phyloP scores from a whole-genome alignment of 306 rosid species.

The Trichosanthes truncata region DNA sequence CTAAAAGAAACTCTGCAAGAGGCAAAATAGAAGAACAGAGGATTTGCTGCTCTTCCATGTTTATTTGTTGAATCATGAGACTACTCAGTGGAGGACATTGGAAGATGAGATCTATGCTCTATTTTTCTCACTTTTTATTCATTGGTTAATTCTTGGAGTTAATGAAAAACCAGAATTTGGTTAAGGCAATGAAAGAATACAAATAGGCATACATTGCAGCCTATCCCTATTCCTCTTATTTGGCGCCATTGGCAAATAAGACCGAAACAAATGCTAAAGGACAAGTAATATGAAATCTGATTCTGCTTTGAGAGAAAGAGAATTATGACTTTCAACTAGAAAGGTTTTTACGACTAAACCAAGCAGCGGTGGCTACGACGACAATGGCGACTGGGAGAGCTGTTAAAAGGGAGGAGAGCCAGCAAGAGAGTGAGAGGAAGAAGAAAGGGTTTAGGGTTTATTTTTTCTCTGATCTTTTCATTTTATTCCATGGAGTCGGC shows the following conservation, averaged over 20 bases:
- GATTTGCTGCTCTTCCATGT: neutral
- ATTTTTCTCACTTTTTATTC: neutral
- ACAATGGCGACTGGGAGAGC: too few relatives aligned
- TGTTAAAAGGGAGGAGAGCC: too few relatives aligned
- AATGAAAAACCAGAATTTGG: neutral
- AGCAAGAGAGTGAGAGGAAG: too few relatives aligned
- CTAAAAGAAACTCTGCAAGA: neutral
- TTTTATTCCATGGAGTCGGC: too few relatives aligned
- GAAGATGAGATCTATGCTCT: neutral
- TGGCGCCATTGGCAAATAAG: constrained; percentile 29
- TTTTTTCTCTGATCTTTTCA: too few relatives aligned
- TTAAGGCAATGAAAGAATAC: neutral
- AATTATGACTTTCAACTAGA: neutral
- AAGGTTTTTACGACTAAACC: too few relatives aligned
- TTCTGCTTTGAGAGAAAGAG: constrained; percentile 36
- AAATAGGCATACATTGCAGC: constrained; percentile 14
- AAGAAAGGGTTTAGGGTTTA: too few relatives aligned
- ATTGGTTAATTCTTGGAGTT: neutral
- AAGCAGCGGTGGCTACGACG: too few relatives aligned
- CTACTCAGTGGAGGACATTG: neutral
- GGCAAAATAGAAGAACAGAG: neutral
- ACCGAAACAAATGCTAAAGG: neutral
- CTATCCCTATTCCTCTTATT: constrained; percentile 65
- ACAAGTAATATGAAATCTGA: neutral
- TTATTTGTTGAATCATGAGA: neutral